Conservation (phyloP, 140 eudicot species). For the Oenanthe javanica region DNA sequence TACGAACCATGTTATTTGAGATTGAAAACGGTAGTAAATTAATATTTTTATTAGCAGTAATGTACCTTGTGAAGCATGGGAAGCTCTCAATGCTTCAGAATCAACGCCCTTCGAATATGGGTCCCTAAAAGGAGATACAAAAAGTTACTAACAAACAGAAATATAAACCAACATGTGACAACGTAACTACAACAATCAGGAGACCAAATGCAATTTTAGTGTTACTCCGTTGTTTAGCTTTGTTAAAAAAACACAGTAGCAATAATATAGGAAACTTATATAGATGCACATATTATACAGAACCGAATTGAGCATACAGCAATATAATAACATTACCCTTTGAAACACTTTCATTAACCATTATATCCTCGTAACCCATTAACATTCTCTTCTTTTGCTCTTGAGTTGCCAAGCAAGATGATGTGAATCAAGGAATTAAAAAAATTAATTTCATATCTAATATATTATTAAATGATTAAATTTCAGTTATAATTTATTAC, state of each 20-base stretch:
- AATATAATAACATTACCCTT: not conserved
- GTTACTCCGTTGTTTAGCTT: not conserved
- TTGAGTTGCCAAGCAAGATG: not conserved
- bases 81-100: constrained; percentile 42
- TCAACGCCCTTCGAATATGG: constrained; percentile 61
- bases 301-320: not conserved
- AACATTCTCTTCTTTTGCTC: not conserved
- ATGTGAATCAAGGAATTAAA: no score
- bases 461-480: not conserved
- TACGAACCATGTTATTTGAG: not conserved
- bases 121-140: constrained; percentile 44
- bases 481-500: no score
- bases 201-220: not conserved
- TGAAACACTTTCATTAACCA: not conserved
- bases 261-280: not conserved
- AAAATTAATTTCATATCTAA: no score
- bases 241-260: not conserved
- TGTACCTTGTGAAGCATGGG: constrained; percentile 57
- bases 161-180: not conserved
- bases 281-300: not conserved
- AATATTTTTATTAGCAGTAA: not conserved
- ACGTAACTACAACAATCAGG: not conserved
- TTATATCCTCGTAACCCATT: not conserved
- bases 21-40: not conserved
- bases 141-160: not conserved